Evolutionary conservation across 345 rosid species (phyloP).

Genomic region (Citrus sp.): DNA sequence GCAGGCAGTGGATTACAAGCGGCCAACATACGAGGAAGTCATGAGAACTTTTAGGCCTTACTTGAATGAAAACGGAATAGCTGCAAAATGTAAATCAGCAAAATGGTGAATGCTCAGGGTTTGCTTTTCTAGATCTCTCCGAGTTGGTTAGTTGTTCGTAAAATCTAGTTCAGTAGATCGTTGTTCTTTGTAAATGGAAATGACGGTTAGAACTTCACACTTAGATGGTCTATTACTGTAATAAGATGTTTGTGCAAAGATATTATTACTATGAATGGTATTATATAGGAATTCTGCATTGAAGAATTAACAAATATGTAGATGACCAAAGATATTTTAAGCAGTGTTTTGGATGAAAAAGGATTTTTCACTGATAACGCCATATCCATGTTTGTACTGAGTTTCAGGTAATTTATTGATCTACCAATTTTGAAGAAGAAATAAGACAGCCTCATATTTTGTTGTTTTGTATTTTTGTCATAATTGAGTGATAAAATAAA

Average conservation of each 20-base stretch:
- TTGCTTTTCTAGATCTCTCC: slow-evolving; percentile 19
- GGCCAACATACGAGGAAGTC: slow-evolving; percentile 94
- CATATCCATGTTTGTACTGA: too few species aligned
- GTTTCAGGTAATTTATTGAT: too few species aligned
- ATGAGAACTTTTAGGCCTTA: slow-evolving; percentile 69
- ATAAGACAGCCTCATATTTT: too few species aligned
- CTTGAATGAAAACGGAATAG: slow-evolving; percentile 50
- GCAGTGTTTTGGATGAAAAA: too few species aligned
- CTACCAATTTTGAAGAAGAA: too few species aligned
- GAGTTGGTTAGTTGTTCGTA: slow-evolving; percentile 6
- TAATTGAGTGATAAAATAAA: too few species aligned
- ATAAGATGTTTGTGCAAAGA: slow-evolving; percentile 24
- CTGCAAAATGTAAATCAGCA: slow-evolving; percentile 86
- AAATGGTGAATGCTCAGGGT: slow-evolving; percentile 56
- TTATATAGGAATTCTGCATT: background rate
- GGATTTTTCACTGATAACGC: too few species aligned
- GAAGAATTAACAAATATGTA: background rate
- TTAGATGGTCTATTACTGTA: slow-evolving; percentile 30
- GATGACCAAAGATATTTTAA: background rate
- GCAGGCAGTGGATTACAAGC: slow-evolving; percentile 97
- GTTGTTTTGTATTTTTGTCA: too few species aligned
- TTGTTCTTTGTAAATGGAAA: slow-evolving; percentile 38
- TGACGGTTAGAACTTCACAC: slow-evolving; percentile 22
- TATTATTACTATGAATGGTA: background rate
- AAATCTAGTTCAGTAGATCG: slow-evolving; percentile 10